Percentiles rank a stretch among this genome's conserved stretches.
These are phyloP conservation scores for Sporothrix sp. DNA, from an alignment of 2,329 filamentous ascomycete genomes.

Conservation along the genomic window DNA sequence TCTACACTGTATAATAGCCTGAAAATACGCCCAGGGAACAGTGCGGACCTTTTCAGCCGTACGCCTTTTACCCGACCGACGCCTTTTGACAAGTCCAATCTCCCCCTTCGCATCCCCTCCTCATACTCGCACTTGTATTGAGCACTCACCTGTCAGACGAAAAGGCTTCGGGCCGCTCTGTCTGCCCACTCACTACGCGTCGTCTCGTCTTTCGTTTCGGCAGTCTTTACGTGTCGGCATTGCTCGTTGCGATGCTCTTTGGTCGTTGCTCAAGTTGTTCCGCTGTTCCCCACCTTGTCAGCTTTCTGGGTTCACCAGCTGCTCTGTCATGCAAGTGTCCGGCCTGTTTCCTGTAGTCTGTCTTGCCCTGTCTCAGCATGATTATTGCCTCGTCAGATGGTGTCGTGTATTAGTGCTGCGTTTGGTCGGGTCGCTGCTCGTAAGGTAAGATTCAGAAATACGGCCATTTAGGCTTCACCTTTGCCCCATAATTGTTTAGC, in stretches of 20 bases:
- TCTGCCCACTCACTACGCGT: too few relatives aligned
- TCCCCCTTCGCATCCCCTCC: background rate
- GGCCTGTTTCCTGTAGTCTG: background rate
- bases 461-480: background rate
- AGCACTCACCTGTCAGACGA: background rate
- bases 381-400: background rate
- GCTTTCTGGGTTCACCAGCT: background rate
- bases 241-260: background rate
- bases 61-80: conserved; percentile 6
- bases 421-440: too few relatives aligned
- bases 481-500: background rate
- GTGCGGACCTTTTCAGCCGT: conserved; percentile 4
- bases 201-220: too few relatives aligned
- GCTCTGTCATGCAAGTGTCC: background rate
- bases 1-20: background rate
- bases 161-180: too few relatives aligned
- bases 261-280: background rate
- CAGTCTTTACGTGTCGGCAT: too few relatives aligned
- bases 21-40: background rate
- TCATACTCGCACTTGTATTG: too few relatives aligned
- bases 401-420: background rate
- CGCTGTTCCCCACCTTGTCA: conserved; percentile 1
- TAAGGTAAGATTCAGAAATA: background rate
- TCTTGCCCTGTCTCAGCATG: background rate
- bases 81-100: background rate